phyloP scores from a whole-genome alignment of 495 filamentous ascomycete genomes.

The Talaromyces nanjingensis region DNA sequence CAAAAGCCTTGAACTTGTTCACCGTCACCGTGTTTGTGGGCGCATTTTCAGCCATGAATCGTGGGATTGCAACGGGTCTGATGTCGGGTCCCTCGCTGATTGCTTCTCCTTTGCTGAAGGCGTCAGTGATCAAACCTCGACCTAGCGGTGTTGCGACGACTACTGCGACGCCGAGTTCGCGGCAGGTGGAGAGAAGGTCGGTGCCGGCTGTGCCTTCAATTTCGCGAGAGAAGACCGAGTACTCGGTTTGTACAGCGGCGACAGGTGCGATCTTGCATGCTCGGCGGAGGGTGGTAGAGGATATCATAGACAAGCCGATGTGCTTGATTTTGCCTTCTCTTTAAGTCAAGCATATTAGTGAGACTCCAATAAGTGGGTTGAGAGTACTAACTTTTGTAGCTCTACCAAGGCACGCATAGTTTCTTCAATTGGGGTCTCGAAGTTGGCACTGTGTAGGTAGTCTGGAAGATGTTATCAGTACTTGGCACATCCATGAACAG shows the following conservation, averaged over 20 bases:
- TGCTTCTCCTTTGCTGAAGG: conserved; percentile 25
- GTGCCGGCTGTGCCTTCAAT: conserved; percentile 45
- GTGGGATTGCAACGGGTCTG: conserved; percentile 27
- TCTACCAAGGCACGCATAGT: conserved; percentile 40
- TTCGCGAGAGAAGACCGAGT: conserved; percentile 35
- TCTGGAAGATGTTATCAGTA: too few species aligned
- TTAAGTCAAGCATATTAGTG: background rate
- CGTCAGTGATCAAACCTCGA: conserved; percentile 34
- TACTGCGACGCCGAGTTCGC: conserved; percentile 37
- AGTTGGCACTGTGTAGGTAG: conserved; percentile 30
- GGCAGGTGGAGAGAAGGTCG: conserved; percentile 40
- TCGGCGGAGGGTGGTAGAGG: conserved; percentile 30
- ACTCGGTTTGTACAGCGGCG: conserved; percentile 40
- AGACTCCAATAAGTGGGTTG: background rate
- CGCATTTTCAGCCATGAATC: conserved; percentile 44
- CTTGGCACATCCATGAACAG: too few species aligned
- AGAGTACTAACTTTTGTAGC: conserved; percentile 24
- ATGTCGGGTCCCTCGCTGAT: conserved; percentile 16
- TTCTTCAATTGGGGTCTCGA: conserved; percentile 40
- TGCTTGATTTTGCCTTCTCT: conserved; percentile 45
- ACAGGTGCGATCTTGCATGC: conserved; percentile 29
- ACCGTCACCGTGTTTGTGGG: conserved; percentile 39
- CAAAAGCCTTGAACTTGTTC: conserved; percentile 31
- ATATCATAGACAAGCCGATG: conserved; percentile 32
- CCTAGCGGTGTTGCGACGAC: conserved; percentile 42